phyloP scores from a whole-genome alignment of 345 rosid genomes.

The Erysimum cheiranthoides region DNA sequence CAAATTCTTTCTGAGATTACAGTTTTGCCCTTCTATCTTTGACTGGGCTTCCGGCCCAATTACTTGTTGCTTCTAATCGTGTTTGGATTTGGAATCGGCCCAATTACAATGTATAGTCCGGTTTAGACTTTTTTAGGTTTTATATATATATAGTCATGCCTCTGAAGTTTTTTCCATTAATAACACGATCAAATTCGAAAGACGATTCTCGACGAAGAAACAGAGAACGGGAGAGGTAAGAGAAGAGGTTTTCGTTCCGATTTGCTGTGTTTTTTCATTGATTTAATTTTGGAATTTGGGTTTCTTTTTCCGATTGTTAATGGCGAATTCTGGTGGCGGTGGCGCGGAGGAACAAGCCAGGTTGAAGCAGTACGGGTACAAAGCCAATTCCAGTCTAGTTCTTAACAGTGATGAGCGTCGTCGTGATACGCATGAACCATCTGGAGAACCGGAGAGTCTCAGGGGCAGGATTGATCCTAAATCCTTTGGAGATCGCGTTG shows the following conservation, averaged over 20 bases:
- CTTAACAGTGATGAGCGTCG: conserved; percentile 72
- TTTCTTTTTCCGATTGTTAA: conserved; percentile 35
- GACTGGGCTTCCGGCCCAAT: conserved; percentile 27
- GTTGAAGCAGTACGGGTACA: conserved; percentile 81
- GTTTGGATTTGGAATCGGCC: background rate
- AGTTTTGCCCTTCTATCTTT: background rate
- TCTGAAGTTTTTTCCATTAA: background rate
- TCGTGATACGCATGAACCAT: conserved; percentile 75
- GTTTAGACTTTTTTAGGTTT: background rate
- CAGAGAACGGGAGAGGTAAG: conserved; percentile 9
- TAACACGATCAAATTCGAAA: background rate
- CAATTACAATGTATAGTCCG: background rate
- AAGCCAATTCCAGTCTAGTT: conserved; percentile 83
- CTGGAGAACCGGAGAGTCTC: conserved; percentile 83
- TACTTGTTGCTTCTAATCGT: too few species aligned
- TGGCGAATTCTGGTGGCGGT: conserved; percentile 81
- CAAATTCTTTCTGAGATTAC: background rate
- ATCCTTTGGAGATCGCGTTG: conserved; percentile 77
- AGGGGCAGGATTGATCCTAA: conserved; percentile 80
- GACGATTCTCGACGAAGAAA: background rate
- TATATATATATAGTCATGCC: background rate
- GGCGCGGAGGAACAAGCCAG: conserved; percentile 95
- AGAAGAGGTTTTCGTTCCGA: background rate
- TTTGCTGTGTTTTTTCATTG: background rate
- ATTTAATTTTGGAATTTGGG: background rate